phyloP scores from a whole-genome alignment of 768 basidiomycete species.

The Boletus pseudo-olivaceus region DNA sequence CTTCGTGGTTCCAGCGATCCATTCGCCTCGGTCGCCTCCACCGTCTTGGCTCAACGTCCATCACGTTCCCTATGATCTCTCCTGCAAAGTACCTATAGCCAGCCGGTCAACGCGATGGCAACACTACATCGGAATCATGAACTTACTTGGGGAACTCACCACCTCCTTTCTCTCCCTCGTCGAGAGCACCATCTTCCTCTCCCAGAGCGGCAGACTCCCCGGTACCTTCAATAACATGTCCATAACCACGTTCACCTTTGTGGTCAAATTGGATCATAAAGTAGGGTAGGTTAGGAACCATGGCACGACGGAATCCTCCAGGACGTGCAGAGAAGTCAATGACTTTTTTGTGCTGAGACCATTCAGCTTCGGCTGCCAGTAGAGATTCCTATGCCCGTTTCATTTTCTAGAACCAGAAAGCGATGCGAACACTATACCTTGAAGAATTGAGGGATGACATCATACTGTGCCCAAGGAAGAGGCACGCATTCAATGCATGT shows the following conservation, averaged over 20 bases:
- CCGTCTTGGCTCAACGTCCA: constrained; percentile 80
- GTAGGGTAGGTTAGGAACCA: constrained; percentile 97
- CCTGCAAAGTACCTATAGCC: constrained; percentile 80
- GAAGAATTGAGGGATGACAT: constrained; percentile 90
- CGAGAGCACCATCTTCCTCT: constrained; percentile 61
- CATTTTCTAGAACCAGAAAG: constrained; percentile 4
- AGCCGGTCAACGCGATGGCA: constrained; percentile 3
- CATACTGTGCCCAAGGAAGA: constrained; percentile 83
- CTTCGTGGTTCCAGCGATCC: constrained; percentile 66
- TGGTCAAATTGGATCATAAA: constrained; percentile 99
- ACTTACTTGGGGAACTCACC: constrained; percentile 85
- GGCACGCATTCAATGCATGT: constrained; percentile 94
- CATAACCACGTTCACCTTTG: constrained; percentile 96
- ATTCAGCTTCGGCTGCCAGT: constrained; percentile 87
- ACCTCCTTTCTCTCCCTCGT: constrained; percentile 87
- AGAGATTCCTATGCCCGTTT: constrained; percentile 74
- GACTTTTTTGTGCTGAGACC: constrained; percentile 97
- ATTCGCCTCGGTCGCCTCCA: constrained; percentile 81
- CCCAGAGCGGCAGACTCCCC: constrained; percentile 59
- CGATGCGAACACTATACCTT: constrained; percentile 44
- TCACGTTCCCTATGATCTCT: constrained; percentile 89
- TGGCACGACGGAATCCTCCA: constrained; percentile 89
- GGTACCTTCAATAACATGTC: constrained; percentile 95
- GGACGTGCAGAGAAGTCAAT: constrained; percentile 90
- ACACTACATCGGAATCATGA: background rate